Conservation (phyloP, 192 early-diverging fungal genomes). For the Coemansia sp. region DNA sequence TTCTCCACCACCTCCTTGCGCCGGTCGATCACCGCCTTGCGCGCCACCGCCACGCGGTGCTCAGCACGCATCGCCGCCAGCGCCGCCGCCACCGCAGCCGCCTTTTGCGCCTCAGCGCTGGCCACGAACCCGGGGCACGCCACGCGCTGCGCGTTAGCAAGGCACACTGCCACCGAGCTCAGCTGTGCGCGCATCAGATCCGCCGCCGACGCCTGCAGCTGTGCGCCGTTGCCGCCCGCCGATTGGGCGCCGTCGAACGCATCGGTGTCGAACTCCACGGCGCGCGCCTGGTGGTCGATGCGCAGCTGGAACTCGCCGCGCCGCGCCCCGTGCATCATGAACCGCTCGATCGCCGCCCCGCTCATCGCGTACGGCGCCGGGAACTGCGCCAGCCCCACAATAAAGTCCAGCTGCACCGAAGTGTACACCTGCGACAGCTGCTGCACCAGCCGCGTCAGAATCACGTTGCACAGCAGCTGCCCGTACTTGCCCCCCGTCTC, state of each 20-base stretch:
- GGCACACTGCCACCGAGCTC: conserved; percentile 76
- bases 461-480: conserved; percentile 91
- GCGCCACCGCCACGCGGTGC: conserved; percentile 69
- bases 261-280: conserved; percentile 91
- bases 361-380: conserved; percentile 82
- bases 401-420: conserved; percentile 92
- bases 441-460: conserved; percentile 96
- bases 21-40: conserved; percentile 87
- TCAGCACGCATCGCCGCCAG: conserved; percentile 78
- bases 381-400: conserved; percentile 87
- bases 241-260: conserved; percentile 78
- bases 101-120: conserved; percentile 65
- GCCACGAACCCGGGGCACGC: conserved; percentile 76
- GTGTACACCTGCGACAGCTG: conserved; percentile 99
- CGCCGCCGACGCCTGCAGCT: conserved; percentile 80
- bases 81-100: conserved; percentile 68
- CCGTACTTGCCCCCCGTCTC: conserved; percentile 86
- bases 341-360: conserved; percentile 90
- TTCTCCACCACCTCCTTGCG: conserved; percentile 78
- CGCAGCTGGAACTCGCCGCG: conserved; percentile 95
- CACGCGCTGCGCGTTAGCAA: conserved; percentile 82
- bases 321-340: conserved; percentile 97
- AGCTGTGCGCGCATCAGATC: conserved; percentile 95
- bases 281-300: conserved; percentile 88
- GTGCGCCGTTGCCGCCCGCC: conserved; percentile 76